Conservation (phyloP, 306 rosid species). For the Leucaena leucocephala region DNA sequence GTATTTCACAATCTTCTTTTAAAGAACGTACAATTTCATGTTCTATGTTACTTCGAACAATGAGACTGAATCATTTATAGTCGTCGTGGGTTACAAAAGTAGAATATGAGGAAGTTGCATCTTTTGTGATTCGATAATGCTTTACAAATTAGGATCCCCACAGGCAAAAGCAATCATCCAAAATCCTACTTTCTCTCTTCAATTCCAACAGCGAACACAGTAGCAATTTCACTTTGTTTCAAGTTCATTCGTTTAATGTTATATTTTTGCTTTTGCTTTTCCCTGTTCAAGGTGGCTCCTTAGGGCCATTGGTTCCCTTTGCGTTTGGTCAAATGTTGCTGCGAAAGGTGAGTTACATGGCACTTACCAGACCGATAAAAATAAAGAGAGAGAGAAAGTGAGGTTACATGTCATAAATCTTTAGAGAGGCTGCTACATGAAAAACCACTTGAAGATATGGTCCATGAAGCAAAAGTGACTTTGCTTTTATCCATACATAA, state of each 20-base stretch:
- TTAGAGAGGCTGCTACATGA: no score
- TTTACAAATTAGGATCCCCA: not conserved
- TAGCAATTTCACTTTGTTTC: not conserved
- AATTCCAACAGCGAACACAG: not conserved
- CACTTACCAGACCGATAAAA: not conserved
- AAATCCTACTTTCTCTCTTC: not conserved
- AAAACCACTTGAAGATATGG: not conserved
- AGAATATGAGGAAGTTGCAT: not conserved
- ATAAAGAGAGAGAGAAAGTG: not conserved
- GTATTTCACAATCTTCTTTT: not conserved
- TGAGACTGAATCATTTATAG: no score
- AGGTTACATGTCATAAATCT: not conserved
- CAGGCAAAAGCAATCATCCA: not conserved
- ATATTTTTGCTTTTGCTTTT: not conserved
- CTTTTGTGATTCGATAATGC: not conserved
- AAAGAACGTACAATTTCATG: not conserved
- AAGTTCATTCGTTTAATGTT: no score
- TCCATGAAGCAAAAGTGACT: slow-evolving; percentile 38
- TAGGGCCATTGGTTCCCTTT: slow-evolving; percentile 12
- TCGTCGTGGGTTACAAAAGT: not conserved
- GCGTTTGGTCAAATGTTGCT: slow-evolving; percentile 45
- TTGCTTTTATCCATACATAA: slow-evolving; percentile 40
- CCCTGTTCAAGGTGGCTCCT: not conserved
- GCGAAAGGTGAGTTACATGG: slow-evolving; percentile 21
- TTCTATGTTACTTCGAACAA: not conserved